Evolutionary conservation across 495 filamentous ascomycete species (phyloP).

Genomic region (Penicillium tannophilum): DNA sequence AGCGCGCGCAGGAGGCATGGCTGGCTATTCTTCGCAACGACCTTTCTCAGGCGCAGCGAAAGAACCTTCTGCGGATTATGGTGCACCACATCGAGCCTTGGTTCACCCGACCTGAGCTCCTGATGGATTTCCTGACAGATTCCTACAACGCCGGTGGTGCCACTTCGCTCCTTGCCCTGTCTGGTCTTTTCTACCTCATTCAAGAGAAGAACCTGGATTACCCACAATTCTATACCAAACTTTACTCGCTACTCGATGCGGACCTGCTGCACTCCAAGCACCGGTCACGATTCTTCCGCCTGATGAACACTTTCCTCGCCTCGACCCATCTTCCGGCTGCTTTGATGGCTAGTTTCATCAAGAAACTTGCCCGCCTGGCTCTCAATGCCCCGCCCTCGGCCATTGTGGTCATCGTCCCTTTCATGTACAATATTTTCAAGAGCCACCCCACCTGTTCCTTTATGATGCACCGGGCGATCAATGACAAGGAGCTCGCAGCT

Average conservation of each 20-base stretch:
- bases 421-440: constrained; percentile 94
- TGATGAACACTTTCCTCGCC: constrained; percentile 88
- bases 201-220: constrained; percentile 93
- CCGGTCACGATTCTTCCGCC: constrained; percentile 87
- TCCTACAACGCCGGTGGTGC: constrained; percentile 85
- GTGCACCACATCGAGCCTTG: constrained; percentile 77
- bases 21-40: constrained; percentile 69
- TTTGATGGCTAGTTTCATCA: constrained; percentile 94
- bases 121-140: constrained; percentile 98
- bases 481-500: constrained; percentile 56
- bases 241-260: constrained; percentile 87
- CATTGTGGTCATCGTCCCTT: constrained; percentile 86
- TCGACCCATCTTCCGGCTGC: constrained; percentile 91
- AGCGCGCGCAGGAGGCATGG: constrained; percentile 80
- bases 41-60: constrained; percentile 70
- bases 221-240: constrained; percentile 87
- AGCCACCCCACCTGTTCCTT: constrained; percentile 87
- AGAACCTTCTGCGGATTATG: constrained; percentile 73
- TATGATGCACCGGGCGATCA: constrained; percentile 84
- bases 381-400: constrained; percentile 85
- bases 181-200: constrained; percentile 94
- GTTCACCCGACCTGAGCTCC: constrained; percentile 79
- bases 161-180: constrained; percentile 82
- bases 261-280: constrained; percentile 90
- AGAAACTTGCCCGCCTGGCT: constrained; percentile 77